Base-by-base conservation (phyloP, 2,329 filamentous ascomycete genomes). In the Neurospora sp. region DNA sequence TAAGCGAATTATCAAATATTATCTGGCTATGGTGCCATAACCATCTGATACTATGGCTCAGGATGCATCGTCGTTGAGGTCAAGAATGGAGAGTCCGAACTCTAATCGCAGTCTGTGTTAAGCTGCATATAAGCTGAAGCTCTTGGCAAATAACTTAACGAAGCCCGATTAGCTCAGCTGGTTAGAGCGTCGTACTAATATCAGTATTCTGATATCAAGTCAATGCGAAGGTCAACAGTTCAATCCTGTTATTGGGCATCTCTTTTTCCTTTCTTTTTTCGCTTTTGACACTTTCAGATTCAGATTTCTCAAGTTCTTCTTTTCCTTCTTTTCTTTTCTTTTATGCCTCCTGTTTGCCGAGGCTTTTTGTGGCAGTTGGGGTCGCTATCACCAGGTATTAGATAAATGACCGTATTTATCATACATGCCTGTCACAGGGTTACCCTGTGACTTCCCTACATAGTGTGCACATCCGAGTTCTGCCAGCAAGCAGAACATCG, bases 111-210 rank as follows among this genome's bases (percentile, higher is more conserved):
- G 4, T 5, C 5, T 4, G 4, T 23, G 4, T 4, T 19, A 12
- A 12, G 19, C 6, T 6, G 4, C 10, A 52, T 52, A 28, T 52
- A 11, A 15, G 10, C 0, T 12, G 5, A 11, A 5, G n/a, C 10
- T 23, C 2, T 52, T 23, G 19, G 19, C 2, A 0, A 0, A 23
- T 15, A 1, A 23, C 1, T 15, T 1, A 52, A 52, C 19, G 0
- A 52, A 28, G 52, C 52, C 52, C 52, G 52, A 62, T 62, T 46
- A 46, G 41, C 41, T 46, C 41, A 46, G 41, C 41, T 46, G 41
- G 41, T 46, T 46, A 46, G 41, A 46, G 41, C 41, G 41, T 46
- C 40, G 28, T 33, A 33, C 28, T 33, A 33, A 33, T 33, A 33
- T 33, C 28, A 33, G 28, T 33, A 0, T 33, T 33, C 28, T 33